Evolutionary conservation across 176 grass and related monocot species (phyloP), one percentile per base, ranked within the genome.

Genomic region (Avena insularis): DNA sequence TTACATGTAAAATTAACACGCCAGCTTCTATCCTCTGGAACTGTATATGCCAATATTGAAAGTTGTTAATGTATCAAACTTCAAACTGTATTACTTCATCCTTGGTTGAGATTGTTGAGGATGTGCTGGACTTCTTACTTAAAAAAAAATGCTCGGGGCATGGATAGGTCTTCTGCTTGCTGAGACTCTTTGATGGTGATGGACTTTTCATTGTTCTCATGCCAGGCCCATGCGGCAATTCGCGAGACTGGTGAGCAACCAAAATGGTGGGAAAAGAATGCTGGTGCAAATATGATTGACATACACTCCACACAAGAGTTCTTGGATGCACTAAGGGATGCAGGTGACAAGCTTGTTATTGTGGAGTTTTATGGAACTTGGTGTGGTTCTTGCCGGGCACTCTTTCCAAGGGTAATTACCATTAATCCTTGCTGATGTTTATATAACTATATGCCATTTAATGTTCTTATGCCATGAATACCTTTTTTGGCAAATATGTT

Each of bases 181-280:
- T 54, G 13, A 31, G n/a, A 83, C 23, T 84, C 14, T 85, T 69
- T 96, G 78, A 77, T 93, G 10, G 59, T 51, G 31, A 54, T 33
- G 73, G 8, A 53, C 25, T 33, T 85, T 85, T 85, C 69, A 53
- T 88, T 79, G n/a, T 79, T 89, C 47, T 90, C 55, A 12, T 82
- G 79, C 48, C 68, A 99, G 97, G 83, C 75, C 17, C 83, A 90
- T 80, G 94, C 89, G 2, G 73, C 51, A 25, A 6, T 77, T 4
- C 70, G 81, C 29, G 78, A 88, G 82, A 90, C 64, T 12, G 67
- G 53, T 1, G 94, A 89, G 66, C 86, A 87, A 65, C 95, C 92
- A 1, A 93, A 99, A 85, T 99, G 94, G 97, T 99, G 97, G 97
- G 94, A 99, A 83, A 94, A 70, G 73, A 94, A 94, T 88, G 94